Conservation (phyloP, 176 grass and related monocot genomes). For the Microstegium vimineum region DNA sequence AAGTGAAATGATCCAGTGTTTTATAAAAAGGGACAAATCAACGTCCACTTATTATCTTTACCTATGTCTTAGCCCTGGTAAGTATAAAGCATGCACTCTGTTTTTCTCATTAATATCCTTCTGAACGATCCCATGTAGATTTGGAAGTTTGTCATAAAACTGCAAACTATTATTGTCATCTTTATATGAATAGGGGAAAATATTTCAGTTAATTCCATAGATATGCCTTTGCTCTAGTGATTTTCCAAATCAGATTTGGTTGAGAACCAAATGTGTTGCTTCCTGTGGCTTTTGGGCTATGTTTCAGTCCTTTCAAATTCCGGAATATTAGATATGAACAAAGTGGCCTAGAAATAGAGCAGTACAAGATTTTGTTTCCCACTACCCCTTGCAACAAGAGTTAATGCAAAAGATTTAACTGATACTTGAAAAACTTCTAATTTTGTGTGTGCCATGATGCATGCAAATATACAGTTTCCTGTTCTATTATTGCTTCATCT, state of each 20-base stretch:
- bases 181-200: not conserved
- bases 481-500: not conserved
- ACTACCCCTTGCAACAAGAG: not conserved
- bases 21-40: conserved; percentile 83
- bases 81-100: conserved; percentile 20
- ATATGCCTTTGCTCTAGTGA: not conserved
- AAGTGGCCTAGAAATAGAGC: not conserved
- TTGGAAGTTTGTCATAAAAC: not conserved
- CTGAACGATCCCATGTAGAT: conserved; percentile 1
- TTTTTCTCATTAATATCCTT: conserved; percentile 23
- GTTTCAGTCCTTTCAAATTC: not conserved
- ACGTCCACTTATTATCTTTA: conserved; percentile 76
- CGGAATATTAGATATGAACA: not conserved
- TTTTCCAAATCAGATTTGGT: not conserved
- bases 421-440: not conserved
- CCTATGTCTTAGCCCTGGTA: conserved; percentile 83
- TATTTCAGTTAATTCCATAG: not conserved
- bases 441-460: not conserved
- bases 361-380: not conserved
- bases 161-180: not conserved
- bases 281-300: not conserved
- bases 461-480: not conserved
- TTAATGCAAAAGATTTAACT: not conserved
- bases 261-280: not conserved
- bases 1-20: conserved; percentile 74